Evolutionary conservation across 441 rosid genomes (phyloP), one percentile per base, ranked within the genome.

Genomic region (Theobroma grandiflorum): DNA sequence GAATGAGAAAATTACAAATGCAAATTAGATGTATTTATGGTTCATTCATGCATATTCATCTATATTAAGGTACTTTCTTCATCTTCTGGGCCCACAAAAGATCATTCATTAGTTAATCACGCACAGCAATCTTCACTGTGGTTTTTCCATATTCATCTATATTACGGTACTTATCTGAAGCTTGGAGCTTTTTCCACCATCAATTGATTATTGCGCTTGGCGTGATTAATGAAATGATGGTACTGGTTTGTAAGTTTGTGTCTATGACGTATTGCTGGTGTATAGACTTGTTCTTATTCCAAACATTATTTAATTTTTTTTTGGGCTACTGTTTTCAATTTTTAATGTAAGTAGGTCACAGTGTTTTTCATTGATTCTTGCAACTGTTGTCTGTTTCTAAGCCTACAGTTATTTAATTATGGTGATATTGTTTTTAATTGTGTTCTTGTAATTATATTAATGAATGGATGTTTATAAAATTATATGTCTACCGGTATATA

Each of bases 341-440:
- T 72, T 53, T n/a, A 22, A 67, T 68, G 52, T 72, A 33, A 70
- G 18, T 81, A 66, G 81, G 76, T 76, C 82, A 52, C 76, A 62
- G 64, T 78, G 82, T 82, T 55, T 52, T 77, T 74, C 76, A 76
- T 77, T 83, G 86, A 84, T 85, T 86, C 78, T 80, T 75, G 90
- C 79, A 79, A 82, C 86, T 79, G 59, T 86, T 86, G 84, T 88
- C 87, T 79, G 86, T 81, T 85, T 85, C 76, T 78, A 75, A 75
- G 81, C 77, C 40, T 76, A 33, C 72, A 55, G 73, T 53, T 75
- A 26, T 65, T 75, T 85, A 58, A 83, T 75, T 57, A 66, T 77
- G 66, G 71, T 81, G 83, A 83, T 85, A 66, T 65, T 55, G 10
- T 81, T 80, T 82, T 81, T 70, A 82, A 79, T 75, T 20, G 40